Base-by-base conservation (phyloP, 2,329 filamentous ascomycete species). In the Byssothecium circinans region DNA sequence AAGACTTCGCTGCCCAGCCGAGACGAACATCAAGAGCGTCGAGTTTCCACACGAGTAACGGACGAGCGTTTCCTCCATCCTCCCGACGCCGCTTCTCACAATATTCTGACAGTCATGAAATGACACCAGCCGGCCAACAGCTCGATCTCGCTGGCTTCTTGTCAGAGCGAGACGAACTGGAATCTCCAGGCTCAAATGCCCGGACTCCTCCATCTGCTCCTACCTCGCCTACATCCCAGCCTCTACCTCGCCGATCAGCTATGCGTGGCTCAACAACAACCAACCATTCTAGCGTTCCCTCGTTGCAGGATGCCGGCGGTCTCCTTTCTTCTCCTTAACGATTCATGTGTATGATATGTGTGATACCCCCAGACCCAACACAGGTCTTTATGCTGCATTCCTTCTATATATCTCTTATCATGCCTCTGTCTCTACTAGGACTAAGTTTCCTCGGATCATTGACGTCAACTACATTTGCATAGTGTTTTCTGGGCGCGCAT, bases 1-100 rank as follows among this genome's bases (percentile, higher is more conserved):
- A 75, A 35, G 74, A 77, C 49, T 77, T 77, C 46, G 74, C 70
- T 8, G 41, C 61, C 11, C 61, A 64, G 30, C 60, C 61, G 10
- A 53, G 67, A 30, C 54, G 64, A 43, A 58, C 60, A 2, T 69
- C 67, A 18, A 58, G 67, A 56, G 59, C 65, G 15, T 68, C 67
- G 2, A 66, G 54, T 30, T 52, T 57, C 1, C 30, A 63, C 3
- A 45, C 55, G 19, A 44, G 59, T 11, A 65, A 56, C 15, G 52
- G 53, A 10, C 65, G 67, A 32, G 37, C 57, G 15, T 60, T 61
- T 30, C 56, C 60, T 30, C 57, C 60, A 14, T 53, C 58, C 37
- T 59, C 52, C 32, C 64, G 64, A 32, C 65, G 67, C 8, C 61
- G 64, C 12, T 48, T 68, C 11, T 69, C 64, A 8, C 66, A 69